Evolutionary conservation across 2,329 filamentous ascomycete species (phyloP).

Genomic region (Aspergillus brasiliensis): DNA sequence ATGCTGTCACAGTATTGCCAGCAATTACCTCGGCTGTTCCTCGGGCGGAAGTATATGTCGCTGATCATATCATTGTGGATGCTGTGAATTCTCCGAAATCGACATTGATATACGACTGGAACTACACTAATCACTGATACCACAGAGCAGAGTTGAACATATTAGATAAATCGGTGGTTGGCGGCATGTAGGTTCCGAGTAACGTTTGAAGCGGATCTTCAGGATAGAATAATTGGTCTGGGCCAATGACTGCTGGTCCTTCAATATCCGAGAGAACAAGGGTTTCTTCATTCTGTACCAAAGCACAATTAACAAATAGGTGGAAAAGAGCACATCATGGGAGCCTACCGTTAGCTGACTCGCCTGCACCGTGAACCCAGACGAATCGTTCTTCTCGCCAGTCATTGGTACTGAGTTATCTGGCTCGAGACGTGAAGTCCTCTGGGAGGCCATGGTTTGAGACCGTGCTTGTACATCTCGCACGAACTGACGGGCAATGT

Average conservation of each 20-base stretch:
- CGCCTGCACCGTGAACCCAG: too few species aligned
- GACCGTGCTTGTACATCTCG: not conserved
- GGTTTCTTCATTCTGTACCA: not conserved
- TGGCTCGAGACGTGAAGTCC: not conserved
- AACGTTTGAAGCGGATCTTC: not conserved
- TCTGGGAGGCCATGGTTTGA: not conserved
- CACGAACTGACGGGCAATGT: slow-evolving; percentile 48
- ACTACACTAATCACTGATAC: not conserved
- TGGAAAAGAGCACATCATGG: too few species aligned
- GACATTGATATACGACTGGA: too few species aligned
- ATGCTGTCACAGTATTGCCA: too few species aligned
- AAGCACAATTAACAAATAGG: not conserved
- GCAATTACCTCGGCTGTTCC: too few species aligned
- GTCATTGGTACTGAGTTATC: not conserved
- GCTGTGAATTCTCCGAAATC: too few species aligned
- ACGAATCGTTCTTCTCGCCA: too few species aligned
- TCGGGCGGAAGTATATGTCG: too few species aligned
- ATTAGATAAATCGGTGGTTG: not conserved
- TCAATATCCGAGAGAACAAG: not conserved
- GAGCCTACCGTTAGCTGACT: too few species aligned
- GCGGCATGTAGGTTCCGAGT: not conserved
- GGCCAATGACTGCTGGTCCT: not conserved
- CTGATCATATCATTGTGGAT: too few species aligned
- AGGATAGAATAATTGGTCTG: not conserved
- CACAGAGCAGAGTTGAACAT: not conserved